Conservation (phyloP, 2,329 filamentous ascomycete genomes). For the Sporothrix sp. region DNA sequence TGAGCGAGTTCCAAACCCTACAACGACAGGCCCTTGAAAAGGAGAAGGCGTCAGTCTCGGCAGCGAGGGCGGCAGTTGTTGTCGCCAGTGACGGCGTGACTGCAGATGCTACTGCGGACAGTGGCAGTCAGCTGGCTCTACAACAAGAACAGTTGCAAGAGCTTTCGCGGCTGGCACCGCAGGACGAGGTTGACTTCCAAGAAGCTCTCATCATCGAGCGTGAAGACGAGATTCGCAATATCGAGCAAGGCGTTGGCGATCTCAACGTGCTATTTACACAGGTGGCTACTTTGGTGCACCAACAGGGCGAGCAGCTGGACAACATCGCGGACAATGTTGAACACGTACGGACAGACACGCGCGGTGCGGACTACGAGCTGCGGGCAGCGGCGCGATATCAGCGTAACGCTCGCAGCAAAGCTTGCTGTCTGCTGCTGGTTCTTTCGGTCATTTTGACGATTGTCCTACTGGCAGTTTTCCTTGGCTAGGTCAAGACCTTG, state of each 20-base stretch:
- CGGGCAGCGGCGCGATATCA: constrained; percentile 83
- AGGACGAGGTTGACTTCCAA: constrained; percentile 96
- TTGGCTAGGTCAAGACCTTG: constrained; percentile 45
- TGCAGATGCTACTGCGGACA: constrained; percentile 22
- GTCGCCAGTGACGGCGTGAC: constrained; percentile 48
- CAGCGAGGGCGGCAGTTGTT: constrained; percentile 71
- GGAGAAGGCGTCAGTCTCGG: constrained; percentile 74
- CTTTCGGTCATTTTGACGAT: constrained; percentile 82
- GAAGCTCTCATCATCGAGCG: constrained; percentile 92
- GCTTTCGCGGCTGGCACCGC: constrained; percentile 70
- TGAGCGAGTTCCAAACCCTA: constrained; percentile 86
- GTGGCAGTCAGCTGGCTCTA: constrained; percentile 26
- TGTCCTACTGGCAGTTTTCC: constrained; percentile 73
- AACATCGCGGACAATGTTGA: constrained; percentile 85
- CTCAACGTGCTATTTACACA: constrained; percentile 95
- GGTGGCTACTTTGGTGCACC: constrained; percentile 92
- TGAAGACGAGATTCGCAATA: constrained; percentile 92
- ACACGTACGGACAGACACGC: constrained; percentile 68
- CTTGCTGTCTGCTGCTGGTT: constrained; percentile 83
- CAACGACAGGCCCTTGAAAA: constrained; percentile 87
- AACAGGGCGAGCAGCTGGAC: constrained; percentile 83
- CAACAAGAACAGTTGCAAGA: constrained; percentile 61
- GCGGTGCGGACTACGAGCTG: constrained; percentile 77
- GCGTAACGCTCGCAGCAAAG: constrained; percentile 89
- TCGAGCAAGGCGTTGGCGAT: constrained; percentile 91